A percentile compares a stretch with the other conserved stretches of the same genome.
These are phyloP conservation scores for Aristolochia californica DNA, from an alignment of 164 flowering plant species.

Conservation along the genomic window DNA sequence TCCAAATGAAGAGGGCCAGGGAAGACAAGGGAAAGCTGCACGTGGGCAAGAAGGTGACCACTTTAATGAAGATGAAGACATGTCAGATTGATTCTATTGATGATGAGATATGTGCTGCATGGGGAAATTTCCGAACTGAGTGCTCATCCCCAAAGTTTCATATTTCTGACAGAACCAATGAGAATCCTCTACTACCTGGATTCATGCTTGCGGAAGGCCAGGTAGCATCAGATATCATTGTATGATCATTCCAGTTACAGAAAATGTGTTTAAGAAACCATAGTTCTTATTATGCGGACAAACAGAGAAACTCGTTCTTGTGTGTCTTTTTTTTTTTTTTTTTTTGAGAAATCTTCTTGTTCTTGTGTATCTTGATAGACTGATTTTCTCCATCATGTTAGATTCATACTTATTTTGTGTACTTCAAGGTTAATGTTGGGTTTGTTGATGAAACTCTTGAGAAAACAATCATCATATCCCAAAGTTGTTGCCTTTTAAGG, in stretches of 20 bases:
- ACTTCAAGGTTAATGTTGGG: neutral
- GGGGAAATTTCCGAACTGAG: neutral
- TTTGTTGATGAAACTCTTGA: neutral
- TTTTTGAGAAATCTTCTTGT: neutral
- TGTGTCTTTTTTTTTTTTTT: neutral
- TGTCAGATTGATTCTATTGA: constrained; percentile 44
- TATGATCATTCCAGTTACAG: neutral
- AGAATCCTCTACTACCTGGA: neutral
- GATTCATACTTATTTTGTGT: neutral
- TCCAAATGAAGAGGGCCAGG: constrained; percentile 38
- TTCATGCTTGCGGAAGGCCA: neutral
- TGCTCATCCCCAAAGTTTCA: neutral
- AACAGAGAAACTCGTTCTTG: neutral
- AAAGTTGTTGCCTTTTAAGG: too few species aligned
- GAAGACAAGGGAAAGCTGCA: constrained; percentile 13
- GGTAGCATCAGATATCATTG: neutral
- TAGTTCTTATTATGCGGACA: neutral
- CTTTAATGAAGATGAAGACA: constrained; percentile 69
- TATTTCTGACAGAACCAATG: neutral
- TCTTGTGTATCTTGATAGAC: neutral
- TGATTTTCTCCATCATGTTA: neutral
- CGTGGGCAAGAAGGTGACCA: constrained; percentile 35
- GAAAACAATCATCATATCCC: neutral
- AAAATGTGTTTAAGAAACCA: neutral
- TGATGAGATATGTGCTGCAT: neutral